Base-by-base conservation (phyloP, 228 moss, liverwort and hornwort species). In the Sphagnum magellanicum region DNA sequence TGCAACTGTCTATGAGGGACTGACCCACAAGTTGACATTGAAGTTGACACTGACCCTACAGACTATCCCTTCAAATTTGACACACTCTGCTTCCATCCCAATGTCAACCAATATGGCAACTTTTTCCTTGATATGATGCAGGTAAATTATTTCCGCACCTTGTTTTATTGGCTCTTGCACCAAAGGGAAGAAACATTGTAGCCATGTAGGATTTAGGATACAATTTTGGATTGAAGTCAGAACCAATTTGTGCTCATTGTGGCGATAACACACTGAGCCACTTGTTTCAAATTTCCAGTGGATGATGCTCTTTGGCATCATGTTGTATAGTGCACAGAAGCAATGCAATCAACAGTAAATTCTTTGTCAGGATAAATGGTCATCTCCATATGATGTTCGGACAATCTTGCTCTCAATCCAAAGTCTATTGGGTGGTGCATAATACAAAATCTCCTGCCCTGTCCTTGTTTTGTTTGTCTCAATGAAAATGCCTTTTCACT, bases 41-140 rank as follows among this genome's bases (percentile, higher is more conserved):
- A 89, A 88, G 50, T 97, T 93, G n/a, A n/a, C n/a, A n/a, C n/a
- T n/a, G n/a, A n/a, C 60, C 97, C 97, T 8, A 97, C 91, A 4
- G 97, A 97, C 49, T 97, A 97, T 59, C 97, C 97, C 4, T 97
- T 97, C 81, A 93, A 97, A 68, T 97, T 97, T 65, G 97, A 97
- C 52, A 91, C 91, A 4, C 67, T 79, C 0, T 97, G 97, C 70
- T 97, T 97, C 63, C 97, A 97, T 51, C 97, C 97, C 49, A 97
- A 97, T 75, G 97, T 93, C 14, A 93, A 97, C 63, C 97, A 91
- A 70, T 89, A 87, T 64, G 97, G 97, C 15, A 97, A 93, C 32
- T 91, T 97, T 46, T 97, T 93, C 73, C 88, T 97, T 4, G 97
- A 97, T 49, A 97, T 97, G 72, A 69, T 97, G 14, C 97, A 97